Base-by-base conservation (phyloP, 371 early-diverging fungal species). In the Mortierella sp. region DNA sequence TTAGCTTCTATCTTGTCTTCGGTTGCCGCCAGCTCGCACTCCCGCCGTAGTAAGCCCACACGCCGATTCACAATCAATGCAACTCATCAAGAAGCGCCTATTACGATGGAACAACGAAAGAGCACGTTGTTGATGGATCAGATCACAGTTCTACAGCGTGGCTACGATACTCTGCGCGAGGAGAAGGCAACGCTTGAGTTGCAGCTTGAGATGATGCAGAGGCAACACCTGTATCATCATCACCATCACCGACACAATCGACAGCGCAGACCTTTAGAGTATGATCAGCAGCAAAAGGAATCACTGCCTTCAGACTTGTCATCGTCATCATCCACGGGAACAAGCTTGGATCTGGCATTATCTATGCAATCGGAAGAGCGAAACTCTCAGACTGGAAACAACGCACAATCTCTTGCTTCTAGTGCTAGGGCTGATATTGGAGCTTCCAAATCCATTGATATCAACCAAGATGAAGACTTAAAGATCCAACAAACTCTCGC, bases 141-240 rank as follows among this genome's bases (percentile, higher is more conserved):
- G 55, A 75, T 75, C 64, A 60, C 75, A 19, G 75, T 65, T 2
- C 70, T 75, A 8, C 75, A 75, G 17, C 75, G 75, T 1, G 75
- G 70, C 10, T 75, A 69, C 12, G 75, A 75, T 37, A 42, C 31
- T 15, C 17, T 75, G n/a, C 68, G 75, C 17, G 70, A 75, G 34
- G 75, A 75, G 47, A 75, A 75, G 64, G 51, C 56, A n/a, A 75
- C 75, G 2, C 54, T 75, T 2, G 75, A 75, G 22, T 31, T 75
- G 22, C 75, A 75, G 47, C 51, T 75, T 32, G 75, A 75, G 17
- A 53, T 65, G 31, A 31, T 69, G 47, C 75, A 75, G 55, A 61
- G 70, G 53, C 75, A 75, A 32, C 65, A 69, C 54, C 40, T 57
- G 10, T 75, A 49, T 49, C 69, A 65, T 8, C 65, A 75, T 3